Evolutionary conservation across 2,329 filamentous ascomycete genomes (phyloP).

Genomic region (Diplodia sapinea): DNA sequence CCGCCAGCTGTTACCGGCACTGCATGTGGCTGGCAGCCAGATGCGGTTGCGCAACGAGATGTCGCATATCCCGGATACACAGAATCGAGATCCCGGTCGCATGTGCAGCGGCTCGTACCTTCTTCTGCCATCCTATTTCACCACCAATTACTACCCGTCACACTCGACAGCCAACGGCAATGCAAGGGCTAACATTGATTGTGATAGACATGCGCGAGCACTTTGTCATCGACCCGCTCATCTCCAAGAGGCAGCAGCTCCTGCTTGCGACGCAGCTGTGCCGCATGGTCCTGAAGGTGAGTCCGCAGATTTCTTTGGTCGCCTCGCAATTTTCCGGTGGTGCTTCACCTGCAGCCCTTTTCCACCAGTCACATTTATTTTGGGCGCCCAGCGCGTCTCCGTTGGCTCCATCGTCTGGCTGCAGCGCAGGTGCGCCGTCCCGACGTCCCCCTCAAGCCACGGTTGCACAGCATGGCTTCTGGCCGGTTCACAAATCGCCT

Average conservation of each 20-base stretch:
- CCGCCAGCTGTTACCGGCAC: constrained; percentile 27
- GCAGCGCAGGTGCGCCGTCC: constrained; percentile 28
- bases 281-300: constrained; percentile 93
- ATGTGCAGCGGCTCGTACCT: constrained; percentile 32
- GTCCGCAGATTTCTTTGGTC: constrained; percentile 32
- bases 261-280: constrained; percentile 96
- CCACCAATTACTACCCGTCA: constrained; percentile 18
- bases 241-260: constrained; percentile 97
- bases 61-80: constrained; percentile 26
- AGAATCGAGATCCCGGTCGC: constrained; percentile 27
- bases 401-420: constrained; percentile 33
- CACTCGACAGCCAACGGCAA: not conserved
- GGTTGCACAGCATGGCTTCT: constrained; percentile 25
- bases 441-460: constrained; percentile 26
- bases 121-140: constrained; percentile 20
- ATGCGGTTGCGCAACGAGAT: constrained; percentile 25
- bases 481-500: not conserved
- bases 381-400: constrained; percentile 32
- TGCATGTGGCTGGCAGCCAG: constrained; percentile 28
- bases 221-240: constrained; percentile 97
- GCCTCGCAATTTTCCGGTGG: constrained; percentile 28
- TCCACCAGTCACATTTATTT: constrained; percentile 22
- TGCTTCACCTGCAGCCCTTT: constrained; percentile 26
- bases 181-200: constrained; percentile 14
- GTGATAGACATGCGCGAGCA: constrained; percentile 86